Base-by-base conservation (phyloP, 139 green algal species). In the Desmodesmus armatus region DNA sequence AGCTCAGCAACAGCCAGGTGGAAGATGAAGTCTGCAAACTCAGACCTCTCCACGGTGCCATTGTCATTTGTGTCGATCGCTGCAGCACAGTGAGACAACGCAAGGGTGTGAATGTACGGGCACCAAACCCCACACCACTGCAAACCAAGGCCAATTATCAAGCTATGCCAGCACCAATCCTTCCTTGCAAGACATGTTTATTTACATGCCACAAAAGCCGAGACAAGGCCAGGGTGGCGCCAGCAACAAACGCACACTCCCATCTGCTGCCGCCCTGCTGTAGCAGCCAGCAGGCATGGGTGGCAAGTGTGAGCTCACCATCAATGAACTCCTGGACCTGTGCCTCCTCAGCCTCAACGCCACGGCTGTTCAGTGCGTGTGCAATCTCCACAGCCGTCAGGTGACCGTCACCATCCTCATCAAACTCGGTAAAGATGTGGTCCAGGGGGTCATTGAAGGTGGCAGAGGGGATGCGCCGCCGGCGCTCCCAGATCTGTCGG, bases 351-450 rank as follows among this genome's bases (percentile, higher is more conserved):
- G 75, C 47, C 3, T 88, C 51, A 27, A 90, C 82, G 7, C 53
- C 62, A 13, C 80, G 39, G 49, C 53, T 76, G 31, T 39, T 40
- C 7, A 90, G 77, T 3, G 87, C 87, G 19, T 58, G 37, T 31
- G 82, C 51, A 17, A 90, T 78, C 70, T 90, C 87, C 4, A 21
- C 62, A 35, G 37, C 41, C 25, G 82, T 88, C 37, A 90, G 62
- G 60, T 80, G 74, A 33, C 87, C 87, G 29, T 90, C 87, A 31
- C 47, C 53, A 63, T 90, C 87, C 39, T 58, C 41, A 65, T 90
- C 87, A 85, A 88, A 88, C 83, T 90, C 87, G 27, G 67, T 76
- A 41, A 90, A 90, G 35, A 90, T 74, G 60, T 86, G 87, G 55
- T 87, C 62, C 29, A 90, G 69, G 11, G 87, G 87, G 31, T 90